Conservation (phyloP, 345 rosid species). For the Noccaea bulbosa region DNA sequence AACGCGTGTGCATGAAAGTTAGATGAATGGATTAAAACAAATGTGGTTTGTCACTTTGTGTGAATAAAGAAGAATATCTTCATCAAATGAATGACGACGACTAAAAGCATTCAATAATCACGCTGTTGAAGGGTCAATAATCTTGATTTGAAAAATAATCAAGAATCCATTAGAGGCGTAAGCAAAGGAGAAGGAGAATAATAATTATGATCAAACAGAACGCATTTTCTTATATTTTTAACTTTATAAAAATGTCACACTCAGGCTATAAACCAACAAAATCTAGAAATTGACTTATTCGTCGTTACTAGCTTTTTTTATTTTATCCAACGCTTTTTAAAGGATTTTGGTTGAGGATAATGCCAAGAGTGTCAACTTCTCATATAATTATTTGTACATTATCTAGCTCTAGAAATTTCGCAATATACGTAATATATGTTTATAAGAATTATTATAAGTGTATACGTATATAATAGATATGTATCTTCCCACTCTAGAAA, state of each 20-base stretch:
- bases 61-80: constrained; percentile 21
- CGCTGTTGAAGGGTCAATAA: constrained; percentile 39
- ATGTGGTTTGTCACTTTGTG: background rate
- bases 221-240: background rate
- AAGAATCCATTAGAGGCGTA: constrained; percentile 25
- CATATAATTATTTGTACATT: background rate
- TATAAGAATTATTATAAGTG: background rate
- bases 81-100: constrained; percentile 22
- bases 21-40: background rate
- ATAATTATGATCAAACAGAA: constrained; percentile 25
- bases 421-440: constrained; percentile 17
- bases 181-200: constrained; percentile 29
- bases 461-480: background rate
- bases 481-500: background rate
- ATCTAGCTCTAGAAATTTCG: background rate
- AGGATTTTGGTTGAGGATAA: constrained; percentile 31
- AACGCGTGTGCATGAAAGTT: constrained; percentile 23
- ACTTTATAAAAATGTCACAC: constrained; percentile 10
- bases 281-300: constrained; percentile 26
- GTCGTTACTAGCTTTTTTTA: constrained; percentile 21
- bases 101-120: constrained; percentile 17
- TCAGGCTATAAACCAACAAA: constrained; percentile 30
- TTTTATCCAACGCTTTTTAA: constrained; percentile 14
- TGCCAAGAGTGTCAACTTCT: constrained; percentile 42
- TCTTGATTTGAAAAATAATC: constrained; percentile 23